A percentile compares a stretch with the other conserved stretches of the same genome.
These are phyloP conservation scores for Vickermania spadyakhi DNA, from an alignment of 208 protist genomes.

Conservation along the genomic window DNA sequence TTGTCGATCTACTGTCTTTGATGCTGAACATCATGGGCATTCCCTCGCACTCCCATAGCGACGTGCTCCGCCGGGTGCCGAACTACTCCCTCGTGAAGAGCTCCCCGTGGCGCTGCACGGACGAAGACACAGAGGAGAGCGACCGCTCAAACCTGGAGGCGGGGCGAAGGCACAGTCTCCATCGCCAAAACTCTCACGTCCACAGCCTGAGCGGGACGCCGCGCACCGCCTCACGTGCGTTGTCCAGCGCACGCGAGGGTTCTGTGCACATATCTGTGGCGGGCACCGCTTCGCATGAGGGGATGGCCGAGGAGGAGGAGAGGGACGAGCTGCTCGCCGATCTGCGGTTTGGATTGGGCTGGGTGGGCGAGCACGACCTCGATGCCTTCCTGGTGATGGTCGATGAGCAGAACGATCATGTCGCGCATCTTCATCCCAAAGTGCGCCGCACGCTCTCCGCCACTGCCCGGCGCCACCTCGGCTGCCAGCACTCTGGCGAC, in stretches of 20 bases:
- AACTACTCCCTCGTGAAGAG: constrained; percentile 61
- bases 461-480: constrained; percentile 11
- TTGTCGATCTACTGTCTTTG: constrained; percentile 63
- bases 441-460: constrained; percentile 28
- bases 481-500: constrained; percentile 61
- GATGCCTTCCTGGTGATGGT: constrained; percentile 75
- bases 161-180: neutral
- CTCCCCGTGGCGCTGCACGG: neutral
- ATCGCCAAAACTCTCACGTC: too few species aligned
- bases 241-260: too few species aligned
- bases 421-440: constrained; percentile 70
- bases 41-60: constrained; percentile 22
- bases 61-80: constrained; percentile 35
- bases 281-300: too few species aligned
- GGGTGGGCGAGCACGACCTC: constrained; percentile 65
- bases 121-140: neutral
- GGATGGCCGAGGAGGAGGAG: constrained; percentile 5
- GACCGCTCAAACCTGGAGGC: neutral
- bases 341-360: constrained; percentile 76
- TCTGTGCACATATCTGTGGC: too few species aligned
- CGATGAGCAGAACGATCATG: constrained; percentile 53
- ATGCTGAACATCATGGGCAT: constrained; percentile 66
- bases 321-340: constrained; percentile 34
- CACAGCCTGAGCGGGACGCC: too few species aligned
- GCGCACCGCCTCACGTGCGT: too few species aligned